Evolutionary conservation across 2,329 filamentous ascomycete genomes (phyloP), one percentile per base, ranked within the genome.

Genomic region (Huntiella moniliformis): DNA sequence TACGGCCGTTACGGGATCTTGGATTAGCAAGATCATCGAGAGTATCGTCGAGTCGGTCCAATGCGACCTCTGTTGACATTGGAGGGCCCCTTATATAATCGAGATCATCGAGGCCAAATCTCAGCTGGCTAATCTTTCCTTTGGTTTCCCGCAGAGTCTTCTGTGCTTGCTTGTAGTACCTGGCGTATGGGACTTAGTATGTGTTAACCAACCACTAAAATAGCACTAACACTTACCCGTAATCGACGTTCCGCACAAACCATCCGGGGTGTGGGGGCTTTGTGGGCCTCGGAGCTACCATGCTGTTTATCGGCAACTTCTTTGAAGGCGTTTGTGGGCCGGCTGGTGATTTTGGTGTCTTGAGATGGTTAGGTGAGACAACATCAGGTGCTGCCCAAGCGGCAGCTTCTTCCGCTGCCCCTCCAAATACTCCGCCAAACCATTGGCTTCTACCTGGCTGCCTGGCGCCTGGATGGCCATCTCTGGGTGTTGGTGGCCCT

Each of bases 131-230:
- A 10, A 49, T 42, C 18, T 45, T 49, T 16, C 41, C 42, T n/a
- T 45, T 49, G 33, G 37, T 38, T n/a, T 44, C 42, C n/a, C 36
- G 44, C 38, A 42, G 42, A 15, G 42, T 38, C 12, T 41, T 36
- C 22, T 49, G 47, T 2, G 43, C 47, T 13, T 28, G 16, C 12
- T 45, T 49, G 34, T 49, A 49, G 22, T 49, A 49, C 7, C 47
- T 49, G 15, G 15, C 10, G 35, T 33, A 15, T 13, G 13, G 8
- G 33, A 16, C 15, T 33, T 42, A 42, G 28, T 42, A 16, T n/a
- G 6, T 42, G 15, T n/a, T 42, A 8, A 16, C 11, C 10, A 32
- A 33, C 33, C 16, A 32, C 16, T 5, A 17, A 13, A 32, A 22
- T 39, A 39, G 8, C 15, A n/a, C 37, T 4, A 28, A 3, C 5